These are phyloP conservation scores for Vigna nakashimae DNA, from an alignment of 306 rosid species.

Conservation along the genomic window DNA sequence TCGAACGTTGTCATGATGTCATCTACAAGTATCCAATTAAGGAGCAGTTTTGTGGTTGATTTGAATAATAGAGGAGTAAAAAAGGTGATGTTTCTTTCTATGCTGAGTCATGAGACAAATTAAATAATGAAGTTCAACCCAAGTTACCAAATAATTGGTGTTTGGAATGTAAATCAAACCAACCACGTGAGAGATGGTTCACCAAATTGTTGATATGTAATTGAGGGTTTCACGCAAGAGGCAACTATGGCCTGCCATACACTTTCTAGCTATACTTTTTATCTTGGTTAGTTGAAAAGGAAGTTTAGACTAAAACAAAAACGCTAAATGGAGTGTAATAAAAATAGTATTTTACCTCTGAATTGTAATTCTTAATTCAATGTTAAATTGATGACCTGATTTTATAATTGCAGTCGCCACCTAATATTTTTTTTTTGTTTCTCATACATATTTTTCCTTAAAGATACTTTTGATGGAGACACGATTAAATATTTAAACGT, in stretches of 20 bases:
- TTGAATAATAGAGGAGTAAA: neutral
- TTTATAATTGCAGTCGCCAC: neutral
- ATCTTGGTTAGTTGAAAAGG: neutral
- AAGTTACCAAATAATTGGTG: conserved; percentile 23
- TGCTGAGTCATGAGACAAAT: conserved; percentile 38
- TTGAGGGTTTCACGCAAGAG: conserved; percentile 21
- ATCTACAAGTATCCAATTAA: conserved; percentile 32
- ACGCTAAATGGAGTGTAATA: neutral
- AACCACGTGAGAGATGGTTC: conserved; percentile 29
- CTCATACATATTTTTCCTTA: no score
- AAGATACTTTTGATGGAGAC: no score
- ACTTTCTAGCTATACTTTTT: neutral
- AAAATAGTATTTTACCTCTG: neutral
- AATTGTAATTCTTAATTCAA: neutral
- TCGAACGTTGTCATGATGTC: conserved; percentile 4
- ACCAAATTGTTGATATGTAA: conserved; percentile 18
- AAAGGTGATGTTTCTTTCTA: conserved; percentile 33
- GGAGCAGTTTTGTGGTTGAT: conserved; percentile 16
- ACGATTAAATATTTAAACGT: no score
- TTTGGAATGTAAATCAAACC: conserved; percentile 8
- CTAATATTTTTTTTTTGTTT: no score
- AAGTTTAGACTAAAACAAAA: neutral
- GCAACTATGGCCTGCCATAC: neutral
- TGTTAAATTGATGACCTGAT: neutral
- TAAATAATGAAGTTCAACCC: conserved; percentile 20